Evolutionary conservation across 2,329 filamentous ascomycete species (phyloP).

Genomic region (Neonectria faginata): DNA sequence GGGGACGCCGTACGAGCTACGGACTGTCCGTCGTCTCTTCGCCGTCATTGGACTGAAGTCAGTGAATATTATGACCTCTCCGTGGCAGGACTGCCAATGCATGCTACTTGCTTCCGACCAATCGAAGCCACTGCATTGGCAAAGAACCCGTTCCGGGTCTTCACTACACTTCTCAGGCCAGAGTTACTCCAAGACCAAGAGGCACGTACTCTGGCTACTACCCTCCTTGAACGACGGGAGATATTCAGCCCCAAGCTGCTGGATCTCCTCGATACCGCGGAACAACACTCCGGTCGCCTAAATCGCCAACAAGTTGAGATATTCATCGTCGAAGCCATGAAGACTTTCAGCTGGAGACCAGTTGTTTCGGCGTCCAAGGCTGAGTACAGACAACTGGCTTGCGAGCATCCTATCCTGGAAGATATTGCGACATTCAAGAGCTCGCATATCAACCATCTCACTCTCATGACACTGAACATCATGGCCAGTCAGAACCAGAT

Average conservation of each 20-base stretch:
- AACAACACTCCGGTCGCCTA: no score
- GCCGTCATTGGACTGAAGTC: slow-evolving; percentile 60
- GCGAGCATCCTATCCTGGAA: slow-evolving; percentile 60
- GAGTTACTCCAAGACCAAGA: slow-evolving; percentile 53
- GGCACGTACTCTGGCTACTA: slow-evolving; percentile 50
- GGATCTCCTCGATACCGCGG: no score
- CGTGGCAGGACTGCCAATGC: slow-evolving; percentile 60
- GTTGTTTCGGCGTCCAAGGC: slow-evolving; percentile 53
- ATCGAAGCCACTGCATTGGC: slow-evolving; percentile 48
- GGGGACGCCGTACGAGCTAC: slow-evolving; percentile 58
- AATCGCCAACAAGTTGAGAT: no score
- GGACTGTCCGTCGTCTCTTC: slow-evolving; percentile 58
- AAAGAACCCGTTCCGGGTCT: slow-evolving; percentile 53
- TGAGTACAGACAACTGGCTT: slow-evolving; percentile 56
- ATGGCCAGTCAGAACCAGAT: slow-evolving; percentile 57
- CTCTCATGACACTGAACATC: slow-evolving; percentile 63
- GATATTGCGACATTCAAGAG: slow-evolving; percentile 58
- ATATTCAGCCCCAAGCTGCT: no score
- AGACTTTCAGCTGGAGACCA: slow-evolving; percentile 62
- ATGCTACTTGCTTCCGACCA: slow-evolving; percentile 64
- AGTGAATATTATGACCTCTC: slow-evolving; percentile 66
- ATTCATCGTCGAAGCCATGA: slow-evolving; percentile 57
- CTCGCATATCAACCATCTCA: slow-evolving; percentile 66
- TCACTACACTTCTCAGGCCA: slow-evolving; percentile 53
- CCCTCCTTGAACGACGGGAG: no score